A percentile compares a stretch with the other conserved stretches of the same genome.
These are phyloP conservation scores for Rhodamnia argentea DNA, from an alignment of 345 rosid species.

Conservation along the genomic window DNA sequence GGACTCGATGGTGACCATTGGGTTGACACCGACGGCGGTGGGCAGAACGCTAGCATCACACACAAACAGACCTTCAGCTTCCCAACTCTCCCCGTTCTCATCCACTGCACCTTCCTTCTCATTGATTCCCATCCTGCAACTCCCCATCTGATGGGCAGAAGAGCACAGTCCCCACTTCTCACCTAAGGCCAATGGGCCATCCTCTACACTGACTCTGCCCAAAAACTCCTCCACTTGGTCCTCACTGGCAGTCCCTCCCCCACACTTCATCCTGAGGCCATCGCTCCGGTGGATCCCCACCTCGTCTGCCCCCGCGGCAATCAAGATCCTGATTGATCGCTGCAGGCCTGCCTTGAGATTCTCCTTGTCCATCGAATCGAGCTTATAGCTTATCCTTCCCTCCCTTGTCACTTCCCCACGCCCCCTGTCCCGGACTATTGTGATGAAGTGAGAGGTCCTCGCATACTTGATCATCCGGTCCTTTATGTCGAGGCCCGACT, in stretches of 20 bases:
- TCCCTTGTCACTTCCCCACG: constrained; percentile 35
- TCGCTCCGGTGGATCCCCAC: constrained; percentile 57
- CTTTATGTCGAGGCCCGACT: constrained; percentile 45
- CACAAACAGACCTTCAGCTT: constrained; percentile 48
- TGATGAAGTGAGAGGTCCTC: constrained; percentile 42
- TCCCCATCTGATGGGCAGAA: constrained; percentile 71
- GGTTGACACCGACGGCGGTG: constrained; percentile 53
- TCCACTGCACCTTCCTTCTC: constrained; percentile 48
- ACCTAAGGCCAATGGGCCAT: constrained; percentile 18
- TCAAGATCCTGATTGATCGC: constrained; percentile 40
- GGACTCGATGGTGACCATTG: constrained; percentile 62
- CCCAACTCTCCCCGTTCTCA: constrained; percentile 59
- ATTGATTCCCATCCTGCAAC: constrained; percentile 52
- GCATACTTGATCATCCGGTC: constrained; percentile 37
- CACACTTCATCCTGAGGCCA: constrained; percentile 43
- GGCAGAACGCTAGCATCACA: constrained; percentile 65
- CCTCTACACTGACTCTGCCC: constrained; percentile 19
- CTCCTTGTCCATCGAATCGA: constrained; percentile 23
- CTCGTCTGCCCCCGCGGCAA: constrained; percentile 67
- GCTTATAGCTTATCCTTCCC: constrained; percentile 26
- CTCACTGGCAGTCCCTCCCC: constrained; percentile 10
- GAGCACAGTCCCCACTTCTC: constrained; percentile 27
- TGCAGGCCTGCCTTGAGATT: constrained; percentile 30
- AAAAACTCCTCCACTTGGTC: constrained; percentile 40
- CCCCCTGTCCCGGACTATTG: constrained; percentile 35